Evolutionary conservation across 2,329 filamentous ascomycete species (phyloP).

Genomic region (Aureobasidium sp.): DNA sequence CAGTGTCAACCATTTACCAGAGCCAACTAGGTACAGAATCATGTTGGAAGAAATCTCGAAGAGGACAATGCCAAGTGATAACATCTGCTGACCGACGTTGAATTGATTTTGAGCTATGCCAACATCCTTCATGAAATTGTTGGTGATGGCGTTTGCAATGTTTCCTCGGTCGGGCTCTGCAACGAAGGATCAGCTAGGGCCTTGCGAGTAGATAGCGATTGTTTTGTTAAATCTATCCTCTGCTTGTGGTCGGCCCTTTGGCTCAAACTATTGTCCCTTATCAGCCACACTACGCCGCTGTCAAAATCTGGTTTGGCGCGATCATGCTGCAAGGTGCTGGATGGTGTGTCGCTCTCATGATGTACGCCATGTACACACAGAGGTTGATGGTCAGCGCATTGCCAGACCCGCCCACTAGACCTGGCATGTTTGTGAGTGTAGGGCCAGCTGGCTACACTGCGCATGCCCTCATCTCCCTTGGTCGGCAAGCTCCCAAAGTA

Average conservation of each 20-base stretch:
- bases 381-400: slow-evolving; percentile 38
- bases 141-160: slow-evolving; percentile 29
- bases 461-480: slow-evolving; percentile 43
- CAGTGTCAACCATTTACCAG: slow-evolving; percentile 34
- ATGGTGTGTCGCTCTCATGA: slow-evolving; percentile 38
- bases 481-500: slow-evolving; percentile 34
- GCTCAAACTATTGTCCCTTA: slow-evolving; percentile 31
- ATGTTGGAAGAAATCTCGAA: slow-evolving; percentile 29
- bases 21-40: slow-evolving; percentile 31
- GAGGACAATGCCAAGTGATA: slow-evolving; percentile 30
- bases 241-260: slow-evolving; percentile 34
- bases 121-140: slow-evolving; percentile 28
- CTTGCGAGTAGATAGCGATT: no score
- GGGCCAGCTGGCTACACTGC: slow-evolving; percentile 41
- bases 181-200: neutral
- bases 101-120: slow-evolving; percentile 28
- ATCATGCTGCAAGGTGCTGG: slow-evolving; percentile 41
- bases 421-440: slow-evolving; percentile 48
- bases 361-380: slow-evolving; percentile 40
- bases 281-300: slow-evolving; percentile 28
- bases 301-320: slow-evolving; percentile 39
- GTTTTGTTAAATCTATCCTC: slow-evolving; percentile 27
- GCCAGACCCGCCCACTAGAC: slow-evolving; percentile 36
- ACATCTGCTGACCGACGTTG: slow-evolving; percentile 31
- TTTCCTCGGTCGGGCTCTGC: slow-evolving; percentile 27